A percentile compares a stretch with the other conserved stretches of the same genome.
phyloP scores from a whole-genome alignment of 345 rosid species.

The Ceriops tagal region DNA sequence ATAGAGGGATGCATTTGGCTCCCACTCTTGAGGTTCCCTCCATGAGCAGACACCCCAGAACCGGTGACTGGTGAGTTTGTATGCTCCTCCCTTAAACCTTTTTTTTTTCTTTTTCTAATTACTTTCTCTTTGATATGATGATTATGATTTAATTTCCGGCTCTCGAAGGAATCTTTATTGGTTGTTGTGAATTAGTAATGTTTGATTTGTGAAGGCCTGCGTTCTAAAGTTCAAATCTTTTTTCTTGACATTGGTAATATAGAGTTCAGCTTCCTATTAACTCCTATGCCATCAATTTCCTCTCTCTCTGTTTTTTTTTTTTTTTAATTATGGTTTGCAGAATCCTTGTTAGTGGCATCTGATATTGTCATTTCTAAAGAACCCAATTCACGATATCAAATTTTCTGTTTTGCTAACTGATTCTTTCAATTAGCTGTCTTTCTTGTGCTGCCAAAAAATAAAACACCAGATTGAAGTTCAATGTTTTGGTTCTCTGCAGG shows the following conservation, averaged over 20 bases:
- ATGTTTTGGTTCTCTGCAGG: conserved; percentile 40
- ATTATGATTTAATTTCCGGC: no score
- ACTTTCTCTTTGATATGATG: no score
- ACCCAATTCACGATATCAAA: neutral
- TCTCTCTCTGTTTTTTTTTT: neutral
- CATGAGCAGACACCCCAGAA: conserved; percentile 88
- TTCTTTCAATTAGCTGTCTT: neutral
- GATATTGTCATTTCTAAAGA: conserved; percentile 1
- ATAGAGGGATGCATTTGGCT: conserved; percentile 84
- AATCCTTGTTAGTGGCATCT: neutral
- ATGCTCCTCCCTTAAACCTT: neutral
- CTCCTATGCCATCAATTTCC: neutral
- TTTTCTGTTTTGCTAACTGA: neutral
- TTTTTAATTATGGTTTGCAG: neutral
- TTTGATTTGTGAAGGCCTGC: no score
- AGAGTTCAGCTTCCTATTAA: neutral
- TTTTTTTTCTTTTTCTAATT: no score
- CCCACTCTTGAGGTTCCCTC: conserved; percentile 88
- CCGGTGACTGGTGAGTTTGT: conserved; percentile 74
- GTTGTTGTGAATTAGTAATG: no score
- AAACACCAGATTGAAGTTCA: neutral
- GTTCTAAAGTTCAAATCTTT: neutral
- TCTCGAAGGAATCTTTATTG: no score
- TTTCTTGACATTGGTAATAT: neutral
- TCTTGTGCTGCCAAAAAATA: neutral